These are phyloP conservation scores for Keqinozyma sinolaborantium DNA, from an alignment of 1,139 yeast species.

Conservation along the genomic window DNA sequence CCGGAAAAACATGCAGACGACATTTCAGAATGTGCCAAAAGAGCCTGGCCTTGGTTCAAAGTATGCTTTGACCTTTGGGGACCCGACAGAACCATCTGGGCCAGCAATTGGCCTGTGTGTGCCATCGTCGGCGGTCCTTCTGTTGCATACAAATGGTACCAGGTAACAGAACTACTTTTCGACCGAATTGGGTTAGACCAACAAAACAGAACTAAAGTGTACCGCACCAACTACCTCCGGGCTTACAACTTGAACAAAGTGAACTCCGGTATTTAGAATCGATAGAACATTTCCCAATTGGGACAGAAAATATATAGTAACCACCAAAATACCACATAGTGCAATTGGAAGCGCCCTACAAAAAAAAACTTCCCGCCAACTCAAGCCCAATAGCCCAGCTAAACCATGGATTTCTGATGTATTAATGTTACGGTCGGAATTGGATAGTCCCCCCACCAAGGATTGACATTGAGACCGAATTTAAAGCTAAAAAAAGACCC, in stretches of 20 bases:
- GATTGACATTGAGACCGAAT: no score
- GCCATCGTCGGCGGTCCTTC: constrained; percentile 13
- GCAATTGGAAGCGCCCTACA: no score
- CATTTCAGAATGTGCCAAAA: constrained; percentile 11
- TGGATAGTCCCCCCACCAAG: no score
- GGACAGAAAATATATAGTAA: no score
- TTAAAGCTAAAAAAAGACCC: no score
- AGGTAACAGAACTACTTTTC: constrained; percentile 13
- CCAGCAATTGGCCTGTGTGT: constrained; percentile 45
- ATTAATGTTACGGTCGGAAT: no score
- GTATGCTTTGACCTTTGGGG: constrained; percentile 25
- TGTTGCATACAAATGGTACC: constrained; percentile 12
- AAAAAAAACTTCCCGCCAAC: no score
- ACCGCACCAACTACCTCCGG: constrained; percentile 6
- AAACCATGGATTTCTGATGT: no score
- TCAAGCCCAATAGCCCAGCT: no score
- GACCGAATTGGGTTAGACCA: constrained; percentile 8
- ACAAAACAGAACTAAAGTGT: constrained; percentile 9
- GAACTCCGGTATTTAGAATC: no score
- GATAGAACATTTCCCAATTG: no score
- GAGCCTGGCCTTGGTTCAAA: constrained; percentile 28
- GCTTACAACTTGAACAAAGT: constrained; percentile 12
- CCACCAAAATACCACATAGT: no score
- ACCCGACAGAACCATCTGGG: constrained; percentile 28
- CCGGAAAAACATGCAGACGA: constrained; percentile 11